A percentile compares a stretch with the other conserved stretches of the same genome.
phyloP scores from a whole-genome alignment of 495 filamentous ascomycete species.

The Daldinia bambusicola region DNA sequence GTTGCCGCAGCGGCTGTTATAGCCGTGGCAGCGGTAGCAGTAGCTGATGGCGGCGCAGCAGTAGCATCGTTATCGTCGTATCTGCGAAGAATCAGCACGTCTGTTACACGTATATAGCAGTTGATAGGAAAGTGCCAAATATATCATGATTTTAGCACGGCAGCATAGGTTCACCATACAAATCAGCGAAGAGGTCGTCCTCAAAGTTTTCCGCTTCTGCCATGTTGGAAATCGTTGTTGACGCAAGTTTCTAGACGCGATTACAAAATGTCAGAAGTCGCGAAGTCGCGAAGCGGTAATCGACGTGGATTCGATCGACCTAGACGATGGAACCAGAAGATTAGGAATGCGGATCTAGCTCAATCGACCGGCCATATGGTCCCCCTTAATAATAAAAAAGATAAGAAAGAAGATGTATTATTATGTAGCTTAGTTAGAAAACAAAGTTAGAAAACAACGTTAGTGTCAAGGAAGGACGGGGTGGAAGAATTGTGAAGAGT shows the following conservation, averaged over 20 bases:
- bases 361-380: constrained; percentile 18
- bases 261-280: constrained; percentile 15
- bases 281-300: constrained; percentile 7
- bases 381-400: background rate
- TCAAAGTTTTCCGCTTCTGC: constrained; percentile 90
- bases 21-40: constrained; percentile 47
- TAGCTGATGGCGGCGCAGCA: constrained; percentile 48
- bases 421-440: background rate
- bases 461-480: constrained; percentile 10
- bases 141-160: background rate
- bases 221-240: constrained; percentile 61
- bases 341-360: constrained; percentile 10
- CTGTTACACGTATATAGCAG: constrained; percentile 2
- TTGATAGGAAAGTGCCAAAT: constrained; percentile 3
- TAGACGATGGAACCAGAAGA: constrained; percentile 8
- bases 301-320: constrained; percentile 40
- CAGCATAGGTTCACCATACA: constrained; percentile 68
- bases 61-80: constrained; percentile 85
- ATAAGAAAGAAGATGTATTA: background rate
- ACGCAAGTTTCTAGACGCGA: constrained; percentile 15
- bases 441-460: constrained; percentile 1
- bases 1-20: constrained; percentile 50
- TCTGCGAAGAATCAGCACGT: constrained; percentile 56
- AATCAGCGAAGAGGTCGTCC: constrained; percentile 97
- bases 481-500: constrained; percentile 8